Evolutionary conservation across 2,329 filamentous ascomycete genomes (phyloP), one percentile per base, ranked within the genome.

Genomic region (Fusarium albidum): DNA sequence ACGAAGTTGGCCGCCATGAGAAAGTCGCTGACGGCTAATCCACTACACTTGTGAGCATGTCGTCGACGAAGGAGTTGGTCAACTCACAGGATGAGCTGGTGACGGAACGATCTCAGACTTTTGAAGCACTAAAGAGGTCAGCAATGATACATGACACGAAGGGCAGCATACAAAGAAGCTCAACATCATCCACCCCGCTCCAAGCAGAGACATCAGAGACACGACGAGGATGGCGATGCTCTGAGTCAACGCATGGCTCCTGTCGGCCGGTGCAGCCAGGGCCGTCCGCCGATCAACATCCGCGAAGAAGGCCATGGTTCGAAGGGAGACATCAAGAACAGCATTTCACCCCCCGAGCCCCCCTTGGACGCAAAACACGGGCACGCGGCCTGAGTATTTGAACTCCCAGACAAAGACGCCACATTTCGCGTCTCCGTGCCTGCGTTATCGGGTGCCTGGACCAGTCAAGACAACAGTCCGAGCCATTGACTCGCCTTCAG

Each of bases 41-140:
- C 41, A 18, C 49, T 52, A 35, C 12, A 12, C n/a, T 25, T 40
- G 34, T 52, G 18, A 45, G 13, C 14, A 26, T 17, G 5, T 33
- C 40, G 21, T 31, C 12, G 15, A 8, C 13, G n/a, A 14, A 17
- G 28, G 9, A 10, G 34, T 17, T 10, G 12, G 14, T 18, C 27
- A 13, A 52, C 49, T 52, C 12, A 52, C 49, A 52, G 49, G 31
- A 52, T 52, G 25, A 52, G 49, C 29, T 40, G 49, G 34, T 52
- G 49, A 25, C 49, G 49, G 15, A 52, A 52, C 11, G 49, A 46
- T 29, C 49, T 46, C 5, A 52, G 34, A 21, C 26, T 52, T 13
- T 35, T 46, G 40, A 52, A 46, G 29, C 27, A 45, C 49, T 52
- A 13, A 18, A 11, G 10, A 15, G 40, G 27, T 43, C 28, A 43